Evolutionary conservation across 2,329 filamentous ascomycete genomes (phyloP).

Genomic region (Diaporthe destruens): DNA sequence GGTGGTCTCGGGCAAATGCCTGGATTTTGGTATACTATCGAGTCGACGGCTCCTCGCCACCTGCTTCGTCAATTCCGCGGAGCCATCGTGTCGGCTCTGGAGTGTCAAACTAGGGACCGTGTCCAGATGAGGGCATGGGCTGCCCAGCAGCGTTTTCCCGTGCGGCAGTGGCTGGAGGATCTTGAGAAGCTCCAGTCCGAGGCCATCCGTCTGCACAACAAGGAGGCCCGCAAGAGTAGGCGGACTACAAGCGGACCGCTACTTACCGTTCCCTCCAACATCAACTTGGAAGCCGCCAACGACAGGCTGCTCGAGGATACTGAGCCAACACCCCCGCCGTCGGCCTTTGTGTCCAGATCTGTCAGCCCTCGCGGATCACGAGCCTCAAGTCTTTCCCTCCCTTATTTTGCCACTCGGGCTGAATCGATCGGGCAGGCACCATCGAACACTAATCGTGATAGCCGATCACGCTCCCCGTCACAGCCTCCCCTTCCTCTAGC

Average conservation of each 20-base stretch:
- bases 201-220: constrained; percentile 65
- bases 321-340: constrained; percentile 25
- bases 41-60: constrained; percentile 73
- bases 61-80: constrained; percentile 74
- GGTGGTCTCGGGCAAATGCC: constrained; percentile 79
- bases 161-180: constrained; percentile 75
- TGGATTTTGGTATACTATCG: constrained; percentile 78
- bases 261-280: constrained; percentile 43
- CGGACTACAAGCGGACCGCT: constrained; percentile 40
- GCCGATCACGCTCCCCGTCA: constrained; percentile 8
- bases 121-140: constrained; percentile 74
- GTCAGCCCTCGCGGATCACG: constrained; percentile 42
- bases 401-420: constrained; percentile 41
- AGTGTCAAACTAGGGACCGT: constrained; percentile 66
- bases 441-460: not conserved
- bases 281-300: constrained; percentile 39
- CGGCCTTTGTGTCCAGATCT: constrained; percentile 31
- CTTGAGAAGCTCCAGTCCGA: constrained; percentile 72
- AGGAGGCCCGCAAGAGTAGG: constrained; percentile 48
- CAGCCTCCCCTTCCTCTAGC: constrained; percentile 11
- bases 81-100: constrained; percentile 72
- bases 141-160: constrained; percentile 75
- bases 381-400: constrained; percentile 44
- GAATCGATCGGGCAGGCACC: constrained; percentile 6
- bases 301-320: constrained; percentile 41